Percentiles rank a stretch among this genome's conserved stretches.
phyloP scores from a whole-genome alignment of 768 basidiomycete species.

The Pleurotus ostreatus region DNA sequence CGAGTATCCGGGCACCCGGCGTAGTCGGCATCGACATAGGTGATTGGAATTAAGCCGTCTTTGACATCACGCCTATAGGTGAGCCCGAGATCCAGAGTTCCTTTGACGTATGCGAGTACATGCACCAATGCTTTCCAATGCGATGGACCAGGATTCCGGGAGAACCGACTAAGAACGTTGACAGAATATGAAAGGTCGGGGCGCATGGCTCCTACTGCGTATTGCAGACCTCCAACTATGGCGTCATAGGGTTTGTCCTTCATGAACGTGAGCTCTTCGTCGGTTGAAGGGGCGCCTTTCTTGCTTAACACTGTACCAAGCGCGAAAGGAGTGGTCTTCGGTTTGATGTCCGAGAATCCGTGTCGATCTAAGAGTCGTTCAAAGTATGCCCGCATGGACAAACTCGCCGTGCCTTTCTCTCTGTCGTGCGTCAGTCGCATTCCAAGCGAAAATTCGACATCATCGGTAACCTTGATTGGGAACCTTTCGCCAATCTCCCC shows the following conservation, averaged over 20 bases:
- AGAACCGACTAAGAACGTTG: not conserved
- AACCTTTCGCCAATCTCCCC: slow-evolving; percentile 4
- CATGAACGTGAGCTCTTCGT: slow-evolving; percentile 7
- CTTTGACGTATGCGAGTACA: slow-evolving; percentile 1
- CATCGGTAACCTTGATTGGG: slow-evolving; percentile 3
- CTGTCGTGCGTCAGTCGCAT: slow-evolving; percentile 8
- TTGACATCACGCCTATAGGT: not conserved
- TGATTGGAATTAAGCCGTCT: not conserved
- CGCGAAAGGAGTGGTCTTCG: slow-evolving; percentile 12
- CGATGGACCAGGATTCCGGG: not conserved
- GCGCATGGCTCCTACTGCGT: not conserved
- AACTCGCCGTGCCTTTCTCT: slow-evolving; percentile 3
- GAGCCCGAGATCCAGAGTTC: not conserved
- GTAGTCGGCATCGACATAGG: slow-evolving; percentile 18
- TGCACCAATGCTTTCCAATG: slow-evolving; percentile 1
- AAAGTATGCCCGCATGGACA: slow-evolving; percentile 4
- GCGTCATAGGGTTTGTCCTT: slow-evolving; percentile 7
- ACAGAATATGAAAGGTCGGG: not conserved
- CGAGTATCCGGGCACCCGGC: slow-evolving; percentile 15
- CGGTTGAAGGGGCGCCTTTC: not conserved
- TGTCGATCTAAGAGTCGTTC: slow-evolving; percentile 11
- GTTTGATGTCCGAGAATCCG: slow-evolving; percentile 6
- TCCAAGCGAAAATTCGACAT: slow-evolving; percentile 7
- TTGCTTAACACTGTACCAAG: slow-evolving; percentile 3
- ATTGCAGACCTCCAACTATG: slow-evolving; percentile 7